These are phyloP conservation scores for Dactylellina leptospora DNA, from an alignment of 2,329 filamentous ascomycete species.

Conservation along the genomic window DNA sequence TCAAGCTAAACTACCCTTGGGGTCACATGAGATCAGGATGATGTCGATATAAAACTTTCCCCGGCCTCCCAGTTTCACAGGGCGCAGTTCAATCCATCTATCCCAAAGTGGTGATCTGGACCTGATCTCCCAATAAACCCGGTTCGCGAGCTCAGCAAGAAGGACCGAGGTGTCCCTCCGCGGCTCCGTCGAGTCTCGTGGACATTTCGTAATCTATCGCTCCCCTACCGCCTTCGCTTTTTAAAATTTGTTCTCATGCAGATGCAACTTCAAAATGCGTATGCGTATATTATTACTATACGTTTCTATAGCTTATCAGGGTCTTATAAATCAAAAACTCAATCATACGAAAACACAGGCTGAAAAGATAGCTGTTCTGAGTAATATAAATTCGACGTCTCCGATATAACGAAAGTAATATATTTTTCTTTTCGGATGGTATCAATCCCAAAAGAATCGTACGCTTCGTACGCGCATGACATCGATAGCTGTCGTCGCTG, in stretches of 20 bases:
- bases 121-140: not conserved
- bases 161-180: too few relatives aligned
- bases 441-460: not conserved
- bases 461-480: conserved; percentile 7
- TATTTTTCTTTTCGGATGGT: too few relatives aligned
- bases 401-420: conserved; percentile 41
- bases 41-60: conserved; percentile 53
- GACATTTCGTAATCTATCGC: conserved; percentile 13
- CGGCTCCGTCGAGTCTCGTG: conserved; percentile 6
- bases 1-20: conserved; percentile 22
- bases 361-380: conserved; percentile 29
- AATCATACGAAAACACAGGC: conserved; percentile 24
- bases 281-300: conserved; percentile 30
- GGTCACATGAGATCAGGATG: conserved; percentile 53
- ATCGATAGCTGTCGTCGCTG: conserved; percentile 28
- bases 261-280: conserved; percentile 4
- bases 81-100: conserved; percentile 10
- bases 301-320: conserved; percentile 34
- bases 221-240: not conserved
- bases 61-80: conserved; percentile 49
- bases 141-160: conserved; percentile 10
- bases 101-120: conserved; percentile 44
- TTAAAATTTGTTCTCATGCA: conserved; percentile 38
- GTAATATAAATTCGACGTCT: conserved; percentile 16
- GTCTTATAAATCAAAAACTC: conserved; percentile 45